Evolutionary conservation across 768 basidiomycete genomes (phyloP), one percentile per base, ranked within the genome.

Genomic region (Fibroporia radiculosa): DNA sequence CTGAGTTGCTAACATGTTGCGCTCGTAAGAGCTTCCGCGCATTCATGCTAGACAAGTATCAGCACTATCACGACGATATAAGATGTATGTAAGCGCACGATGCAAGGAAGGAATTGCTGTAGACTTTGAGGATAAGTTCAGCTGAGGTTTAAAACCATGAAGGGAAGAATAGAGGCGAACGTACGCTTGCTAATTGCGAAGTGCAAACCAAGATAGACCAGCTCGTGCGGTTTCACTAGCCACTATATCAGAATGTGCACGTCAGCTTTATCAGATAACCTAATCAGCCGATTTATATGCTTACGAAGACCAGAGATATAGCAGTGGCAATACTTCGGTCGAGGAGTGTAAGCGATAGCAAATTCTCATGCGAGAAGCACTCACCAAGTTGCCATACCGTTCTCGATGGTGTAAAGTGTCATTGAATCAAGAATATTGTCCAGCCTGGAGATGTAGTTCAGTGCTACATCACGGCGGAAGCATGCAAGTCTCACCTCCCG

Each of bases 101-200:
- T 34, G 58, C 60, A 34, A 61, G 48, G 45, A 59, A 53, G 16
- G 57, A 54, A 42, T 57, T 61, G 11, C 56, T 58, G 36, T 61
- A 59, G 13, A 59, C 59, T 59, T 49, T n/a, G 28, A 29, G n/a
- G n/a, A n/a, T n/a, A n/a, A n/a, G n/a, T n/a, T n/a, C n/a, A n/a
- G n/a, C n/a, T 40, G 34, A 10, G 27, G 6, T 36, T 16, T 40
- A 37, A n/a, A 44, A 31, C 45, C 42, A 44, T 16, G 12, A 31
- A 39, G 29, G 19, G 29, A 26, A 34, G 32, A 19, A 13, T 34
- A 39, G 40, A 19, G 40, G 40, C 35, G 49, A 19, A 56, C 56
- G 48, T 47, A 58, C 58, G 50, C 48, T 59, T 60, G 46, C 57
- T 55, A 46, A 62, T 57, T 26, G 56, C 51, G 42, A 58, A 60